Evolutionary conservation across 2,329 filamentous ascomycete genomes (phyloP).

Genomic region (Cadophora malorum): DNA sequence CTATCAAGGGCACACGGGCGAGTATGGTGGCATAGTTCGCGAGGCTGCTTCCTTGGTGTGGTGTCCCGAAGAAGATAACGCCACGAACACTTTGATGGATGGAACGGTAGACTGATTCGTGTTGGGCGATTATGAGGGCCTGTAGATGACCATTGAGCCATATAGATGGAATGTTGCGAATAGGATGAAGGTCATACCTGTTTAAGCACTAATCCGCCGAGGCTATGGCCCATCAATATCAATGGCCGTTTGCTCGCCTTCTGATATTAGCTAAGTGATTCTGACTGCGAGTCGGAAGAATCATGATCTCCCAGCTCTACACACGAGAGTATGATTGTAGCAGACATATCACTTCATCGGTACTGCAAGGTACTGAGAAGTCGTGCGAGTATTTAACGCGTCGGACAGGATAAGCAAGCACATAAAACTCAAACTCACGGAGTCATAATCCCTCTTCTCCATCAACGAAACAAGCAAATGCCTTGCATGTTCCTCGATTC

Average conservation of each 20-base stretch:
- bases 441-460: neutral
- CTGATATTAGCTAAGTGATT: neutral
- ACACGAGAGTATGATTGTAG: too few relatives aligned
- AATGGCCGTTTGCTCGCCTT: conserved; percentile 29
- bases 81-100: conserved; percentile 26
- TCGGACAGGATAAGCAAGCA: neutral
- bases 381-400: neutral
- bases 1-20: conserved; percentile 13
- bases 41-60: conserved; percentile 31
- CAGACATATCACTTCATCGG: neutral
- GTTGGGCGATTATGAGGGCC: conserved; percentile 29
- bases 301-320: too few relatives aligned
- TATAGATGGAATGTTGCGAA: neutral
- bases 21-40: conserved; percentile 28
- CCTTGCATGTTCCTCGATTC: conserved; percentile 33
- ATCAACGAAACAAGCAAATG: conserved; percentile 17
- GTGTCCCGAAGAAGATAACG: conserved; percentile 36
- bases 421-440: neutral
- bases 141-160: neutral
- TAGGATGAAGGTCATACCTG: neutral
- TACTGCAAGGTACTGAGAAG: too few relatives aligned
- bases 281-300: neutral
- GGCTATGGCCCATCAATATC: conserved; percentile 32
- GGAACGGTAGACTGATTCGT: conserved; percentile 15
- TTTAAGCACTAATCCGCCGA: conserved; percentile 34